These are phyloP conservation scores for Pseudomassariella vexata DNA, from an alignment of 2,329 filamentous ascomycete genomes.

Conservation along the genomic window DNA sequence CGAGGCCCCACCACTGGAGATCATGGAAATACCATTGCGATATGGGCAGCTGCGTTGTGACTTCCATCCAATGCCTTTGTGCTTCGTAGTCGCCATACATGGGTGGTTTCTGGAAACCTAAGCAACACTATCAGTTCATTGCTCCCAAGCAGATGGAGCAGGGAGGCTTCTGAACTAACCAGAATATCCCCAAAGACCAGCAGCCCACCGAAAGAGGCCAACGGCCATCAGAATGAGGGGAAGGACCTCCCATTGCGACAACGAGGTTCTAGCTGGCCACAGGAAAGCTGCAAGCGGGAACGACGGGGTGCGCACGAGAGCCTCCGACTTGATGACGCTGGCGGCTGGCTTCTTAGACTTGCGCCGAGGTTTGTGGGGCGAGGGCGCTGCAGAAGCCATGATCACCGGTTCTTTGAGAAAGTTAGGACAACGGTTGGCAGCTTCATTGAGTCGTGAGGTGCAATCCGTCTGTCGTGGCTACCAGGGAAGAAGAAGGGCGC, in stretches of 20 bases:
- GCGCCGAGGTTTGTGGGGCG: constrained; percentile 55
- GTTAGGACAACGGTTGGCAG: constrained; percentile 7
- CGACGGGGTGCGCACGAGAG: constrained; percentile 55
- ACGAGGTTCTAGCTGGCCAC: constrained; percentile 79
- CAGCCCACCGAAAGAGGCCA: constrained; percentile 91
- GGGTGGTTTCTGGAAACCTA: constrained; percentile 74
- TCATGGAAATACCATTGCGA: constrained; percentile 99
- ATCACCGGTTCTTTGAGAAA: constrained; percentile 20
- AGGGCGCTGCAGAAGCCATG: constrained; percentile 45
- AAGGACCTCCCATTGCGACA: constrained; percentile 87
- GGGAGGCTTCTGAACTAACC: too few species aligned
- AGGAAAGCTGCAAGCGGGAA: constrained; percentile 93
- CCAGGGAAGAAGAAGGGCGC: neutral
- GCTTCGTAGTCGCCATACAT: constrained; percentile 98
- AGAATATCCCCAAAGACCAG: constrained; percentile 91
- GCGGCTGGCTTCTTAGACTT: constrained; percentile 45
- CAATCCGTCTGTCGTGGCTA: neutral
- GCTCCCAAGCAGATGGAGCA: constrained; percentile 7
- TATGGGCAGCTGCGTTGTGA: constrained; percentile 81
- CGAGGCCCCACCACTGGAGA: constrained; percentile 93
- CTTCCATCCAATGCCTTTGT: constrained; percentile 97
- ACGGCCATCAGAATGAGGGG: constrained; percentile 83
- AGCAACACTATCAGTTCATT: constrained; percentile 3
- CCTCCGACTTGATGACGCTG: constrained; percentile 30
- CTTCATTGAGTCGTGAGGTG: constrained; percentile 13